Evolutionary conservation across 228 moss, liverwort and hornwort genomes (phyloP), one percentile per base, ranked within the genome.

Genomic region (Sphagnum magellanicum): DNA sequence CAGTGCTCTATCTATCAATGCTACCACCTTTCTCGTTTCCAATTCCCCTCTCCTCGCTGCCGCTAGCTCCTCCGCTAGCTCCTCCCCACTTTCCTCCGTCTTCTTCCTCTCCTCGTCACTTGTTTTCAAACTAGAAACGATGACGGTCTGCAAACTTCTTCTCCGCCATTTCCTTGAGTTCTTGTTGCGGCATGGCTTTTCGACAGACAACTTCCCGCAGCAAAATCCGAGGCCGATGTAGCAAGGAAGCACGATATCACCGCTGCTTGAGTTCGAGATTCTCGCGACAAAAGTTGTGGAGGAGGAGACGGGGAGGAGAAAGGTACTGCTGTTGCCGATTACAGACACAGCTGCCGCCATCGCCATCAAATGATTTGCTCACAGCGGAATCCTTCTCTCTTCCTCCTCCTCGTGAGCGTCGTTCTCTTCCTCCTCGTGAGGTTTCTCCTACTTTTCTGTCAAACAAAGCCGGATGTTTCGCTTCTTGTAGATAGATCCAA

Each of bases 1-100:
- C 51, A 97, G 76, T 48, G 93, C 91, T 3, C 79, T 86, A 67
- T 91, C 97, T 4, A 97, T 81, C 72, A 85, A 68, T 68, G 68
- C 81, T 63, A 84, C 65, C 70, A 86, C 81, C 66, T 89, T 84
- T 69, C 81, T 74, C 5, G 69, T 63, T 49, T 83, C 78, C 59
- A 93, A 76, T 52, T 70, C 32, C 61, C 89, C 70, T 57, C 80
- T 80, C 83, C 70, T 79, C 70, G 67, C 84, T 5, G 83, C 75
- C 49, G 48, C 66, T 1, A 86, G 51, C n/a, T 81, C 81, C 55
- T 61, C 75, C 14, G 71, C 79, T 68, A 75, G 59, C 66, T 71
- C 70, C 70, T 73, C 51, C 78, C 63, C 78, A 72, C 46, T 68
- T 80, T 57, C 74, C 80, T 63, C 74, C 77, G 51, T 80, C 81